phyloP scores from a whole-genome alignment of 78 protist genomes.

The Chrysochromulina tobinii region DNA sequence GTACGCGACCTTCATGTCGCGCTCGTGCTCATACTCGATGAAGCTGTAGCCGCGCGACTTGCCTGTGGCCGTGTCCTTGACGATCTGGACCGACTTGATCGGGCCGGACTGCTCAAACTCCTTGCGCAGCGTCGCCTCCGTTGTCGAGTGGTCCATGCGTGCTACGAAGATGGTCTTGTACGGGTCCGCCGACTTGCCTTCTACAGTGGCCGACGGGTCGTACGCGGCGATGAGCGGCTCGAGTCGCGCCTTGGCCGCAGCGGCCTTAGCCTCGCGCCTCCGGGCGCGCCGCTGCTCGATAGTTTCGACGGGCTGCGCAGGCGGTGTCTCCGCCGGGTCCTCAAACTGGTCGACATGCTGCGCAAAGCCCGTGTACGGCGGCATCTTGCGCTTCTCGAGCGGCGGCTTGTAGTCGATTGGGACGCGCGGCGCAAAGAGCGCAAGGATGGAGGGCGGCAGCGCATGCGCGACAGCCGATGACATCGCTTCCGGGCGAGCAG shows the following conservation, averaged over 20 bases:
- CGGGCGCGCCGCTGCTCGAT: neutral
- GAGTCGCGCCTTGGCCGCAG: neutral
- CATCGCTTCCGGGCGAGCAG: neutral
- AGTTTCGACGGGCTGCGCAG: neutral
- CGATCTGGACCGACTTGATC: conserved; percentile 40
- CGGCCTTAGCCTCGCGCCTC: neutral
- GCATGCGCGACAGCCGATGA: neutral
- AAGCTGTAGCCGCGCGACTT: conserved; percentile 89
- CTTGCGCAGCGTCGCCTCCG: conserved; percentile 63
- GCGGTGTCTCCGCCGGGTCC: neutral
- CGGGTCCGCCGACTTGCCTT: conserved; percentile 1
- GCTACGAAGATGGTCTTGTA: conserved; percentile 47
- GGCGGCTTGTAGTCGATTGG: conserved; percentile 18
- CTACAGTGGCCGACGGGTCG: neutral
- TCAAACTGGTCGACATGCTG: neutral
- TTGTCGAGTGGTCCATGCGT: conserved; percentile 52
- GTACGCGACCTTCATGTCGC: conserved; percentile 81
- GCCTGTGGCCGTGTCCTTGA: conserved; percentile 47
- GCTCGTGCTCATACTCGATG: conserved; percentile 82
- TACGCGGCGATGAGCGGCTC: neutral
- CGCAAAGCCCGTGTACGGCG: neutral
- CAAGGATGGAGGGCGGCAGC: conserved; percentile 40
- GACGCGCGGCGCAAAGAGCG: conserved; percentile 47
- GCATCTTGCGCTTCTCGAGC: neutral
- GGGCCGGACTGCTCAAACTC: conserved; percentile 80